phyloP scores from a whole-genome alignment of 164 flowering plant genomes.

The Saururus chinensis region DNA sequence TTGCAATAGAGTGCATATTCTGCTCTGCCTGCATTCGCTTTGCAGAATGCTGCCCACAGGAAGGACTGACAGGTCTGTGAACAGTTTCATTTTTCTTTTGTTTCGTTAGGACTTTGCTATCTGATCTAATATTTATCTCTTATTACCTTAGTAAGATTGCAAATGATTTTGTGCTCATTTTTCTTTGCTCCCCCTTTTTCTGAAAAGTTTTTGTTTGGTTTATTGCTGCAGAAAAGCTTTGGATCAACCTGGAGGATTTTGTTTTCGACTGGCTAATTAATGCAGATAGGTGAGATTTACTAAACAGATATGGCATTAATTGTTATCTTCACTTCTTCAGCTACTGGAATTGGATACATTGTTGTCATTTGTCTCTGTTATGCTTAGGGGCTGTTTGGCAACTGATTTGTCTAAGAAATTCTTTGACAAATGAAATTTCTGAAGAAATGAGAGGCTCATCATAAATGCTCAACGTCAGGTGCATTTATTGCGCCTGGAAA shows the following conservation, averaged over 20 bases:
- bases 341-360: too few relatives aligned
- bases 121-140: neutral
- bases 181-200: conserved; percentile 1
- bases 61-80: conserved; percentile 82
- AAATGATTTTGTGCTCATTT: neutral
- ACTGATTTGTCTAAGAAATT: too few relatives aligned
- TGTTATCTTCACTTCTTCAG: too few relatives aligned
- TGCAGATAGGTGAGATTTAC: conserved; percentile 71
- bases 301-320: too few relatives aligned
- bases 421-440: too few relatives aligned
- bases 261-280: conserved; percentile 98
- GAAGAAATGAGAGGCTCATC: too few relatives aligned
- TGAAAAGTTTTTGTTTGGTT: conserved; percentile 3
- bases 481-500: too few relatives aligned
- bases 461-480: too few relatives aligned
- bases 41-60: conserved; percentile 98
- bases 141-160: neutral
- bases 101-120: neutral
- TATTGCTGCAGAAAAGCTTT: conserved; percentile 70
- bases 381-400: too few relatives aligned
- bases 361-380: neutral
- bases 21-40: conserved; percentile 98
- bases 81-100: neutral
- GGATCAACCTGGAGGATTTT: conserved; percentile 97
- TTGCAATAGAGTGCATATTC: conserved; percentile 99